Base-by-base conservation (phyloP, 2,329 filamentous ascomycete genomes). In the Claviceps cyperi region DNA sequence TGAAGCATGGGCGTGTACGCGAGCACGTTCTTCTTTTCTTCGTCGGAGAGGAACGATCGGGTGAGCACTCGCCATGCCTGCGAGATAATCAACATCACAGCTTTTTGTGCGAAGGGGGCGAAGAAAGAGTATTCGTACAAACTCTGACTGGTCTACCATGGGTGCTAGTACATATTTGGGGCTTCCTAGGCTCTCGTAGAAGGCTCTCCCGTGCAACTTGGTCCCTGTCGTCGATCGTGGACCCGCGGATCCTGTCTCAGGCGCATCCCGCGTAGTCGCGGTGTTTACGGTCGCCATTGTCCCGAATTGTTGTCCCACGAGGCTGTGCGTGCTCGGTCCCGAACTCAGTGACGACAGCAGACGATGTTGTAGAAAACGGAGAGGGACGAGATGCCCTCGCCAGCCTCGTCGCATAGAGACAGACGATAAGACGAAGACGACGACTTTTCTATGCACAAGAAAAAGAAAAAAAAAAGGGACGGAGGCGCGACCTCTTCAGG, bases 101-200 rank as follows among this genome's bases (percentile, higher is more conserved):
- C 40, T 22, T 43, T 7, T 4, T 24, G 40, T 13, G 13, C 3
- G 4, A 40, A 11, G 19, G 8, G 14, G 17, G 21, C 13, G 13
- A 19, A 5, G 21, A 21, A 22, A 32, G 13, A 72, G 28, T 32
- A 32, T 32, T 32, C 83, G 56, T 73, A 95, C 90, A 71, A 97
- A 96, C 72, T 98, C 92, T 35, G 89, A 96, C 66, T 96, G 87
- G 62, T 98, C 91, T 21, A 98, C 92, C 92, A 98, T 98, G 37
- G 92, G 92, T 36, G 92, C 92, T 50, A 98, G 77, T 32, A 98
- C 80, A 56, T 85, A 83, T 68, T 87, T 95, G 2, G 92, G 92
- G 53, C 84, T 90, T 21, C 92, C 92, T 54, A 98, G 84, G 62
- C 86, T 94, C 70, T 96, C 82, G 62, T 97, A 98, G 64, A 98